These are phyloP conservation scores for Rhodotorula diobovata DNA, from an alignment of 768 basidiomycete genomes.

Conservation along the genomic window DNA sequence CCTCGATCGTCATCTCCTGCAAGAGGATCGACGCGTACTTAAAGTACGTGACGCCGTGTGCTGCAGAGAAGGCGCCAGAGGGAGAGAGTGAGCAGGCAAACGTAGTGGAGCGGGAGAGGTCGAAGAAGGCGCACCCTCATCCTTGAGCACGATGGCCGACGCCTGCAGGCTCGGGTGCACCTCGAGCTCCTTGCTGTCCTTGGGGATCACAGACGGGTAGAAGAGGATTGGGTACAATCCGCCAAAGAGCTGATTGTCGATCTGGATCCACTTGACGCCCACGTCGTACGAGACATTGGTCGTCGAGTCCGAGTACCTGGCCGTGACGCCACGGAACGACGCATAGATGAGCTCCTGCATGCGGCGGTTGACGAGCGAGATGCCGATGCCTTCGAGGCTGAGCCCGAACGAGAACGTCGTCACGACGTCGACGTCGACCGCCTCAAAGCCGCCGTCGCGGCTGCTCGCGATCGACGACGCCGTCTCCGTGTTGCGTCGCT, in stretches of 20 bases:
- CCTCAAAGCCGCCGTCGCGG: slow-evolving; percentile 50
- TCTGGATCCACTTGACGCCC: slow-evolving; percentile 78
- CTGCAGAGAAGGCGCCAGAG: slow-evolving; percentile 52
- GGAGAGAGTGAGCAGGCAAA: not conserved
- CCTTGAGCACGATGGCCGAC: slow-evolving; percentile 84
- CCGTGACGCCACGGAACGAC: slow-evolving; percentile 68
- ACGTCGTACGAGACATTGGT: slow-evolving; percentile 74
- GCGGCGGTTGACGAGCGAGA: slow-evolving; percentile 82
- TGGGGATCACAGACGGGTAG: slow-evolving; percentile 83
- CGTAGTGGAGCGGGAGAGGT: not conserved
- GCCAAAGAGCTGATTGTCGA: slow-evolving; percentile 97
- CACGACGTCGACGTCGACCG: slow-evolving; percentile 55
- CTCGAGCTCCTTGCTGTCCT: slow-evolving; percentile 67
- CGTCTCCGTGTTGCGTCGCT: slow-evolving; percentile 40
- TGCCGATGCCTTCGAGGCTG: slow-evolving; percentile 81
- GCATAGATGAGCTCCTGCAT: slow-evolving; percentile 86
- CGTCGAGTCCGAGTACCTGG: slow-evolving; percentile 76
- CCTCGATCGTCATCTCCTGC: slow-evolving; percentile 88
- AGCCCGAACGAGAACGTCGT: slow-evolving; percentile 65
- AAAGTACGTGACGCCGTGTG: slow-evolving; percentile 95
- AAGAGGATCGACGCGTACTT: slow-evolving; percentile 93
- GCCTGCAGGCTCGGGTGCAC: slow-evolving; percentile 83
- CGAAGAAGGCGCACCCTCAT: slow-evolving; percentile 62
- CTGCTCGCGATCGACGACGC: slow-evolving; percentile 50
- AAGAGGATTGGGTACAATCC: slow-evolving; percentile 89